Evolutionary conservation across 352 stramenopile species (phyloP), one percentile per base, ranked within the genome.

Genomic region (Labyrinthula sp.): DNA sequence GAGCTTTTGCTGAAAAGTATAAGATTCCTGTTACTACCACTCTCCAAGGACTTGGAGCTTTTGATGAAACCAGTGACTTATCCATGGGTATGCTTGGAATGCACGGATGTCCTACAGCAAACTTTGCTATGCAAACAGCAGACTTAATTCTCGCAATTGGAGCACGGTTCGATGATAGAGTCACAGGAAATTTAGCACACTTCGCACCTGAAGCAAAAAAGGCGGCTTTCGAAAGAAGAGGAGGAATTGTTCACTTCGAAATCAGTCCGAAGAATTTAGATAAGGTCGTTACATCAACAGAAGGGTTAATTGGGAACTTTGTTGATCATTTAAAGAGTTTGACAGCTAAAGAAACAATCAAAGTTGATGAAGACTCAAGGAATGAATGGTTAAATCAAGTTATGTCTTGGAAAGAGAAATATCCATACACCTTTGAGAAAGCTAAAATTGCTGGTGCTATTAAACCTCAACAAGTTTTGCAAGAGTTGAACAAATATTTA

Each of bases 11-110:
- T 0, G 74, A 84, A 36, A 67, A 73, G 43, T 73, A 81, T 28
- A 87, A 92, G 48, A 92, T 94, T 50, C 82, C 82, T 14, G 79
- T 94, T 26, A 87, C 81, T 3, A 92, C 81, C 4, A 89, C 82
- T 45, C 67, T 94, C 22, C 81, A 77, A 56, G 82, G 74, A 10
- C 75, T 94, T 59, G 82, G 82, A 26, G 66, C 66, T 3, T 94
- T 93, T 45, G 80, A 93, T 41, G 82, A 94, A 58, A 65, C 78
- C 30, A 72, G 90, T 60, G 64, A 72, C 29, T 72, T 94, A 12
- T 85, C 79, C 64, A 69, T 92, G 38, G 84, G 93, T 58, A 93
- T 94, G 79, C 64, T 94, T 25, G 81, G 82, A 28, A 94, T 94
- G 82, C 82, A 94, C 65, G 82, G 81, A 3, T 89, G 84, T 15